A percentile compares a stretch with the other conserved stretches of the same genome.
Conservation (phyloP, 192 early-diverging fungal species). For the Entomortierella beljakovae region DNA sequence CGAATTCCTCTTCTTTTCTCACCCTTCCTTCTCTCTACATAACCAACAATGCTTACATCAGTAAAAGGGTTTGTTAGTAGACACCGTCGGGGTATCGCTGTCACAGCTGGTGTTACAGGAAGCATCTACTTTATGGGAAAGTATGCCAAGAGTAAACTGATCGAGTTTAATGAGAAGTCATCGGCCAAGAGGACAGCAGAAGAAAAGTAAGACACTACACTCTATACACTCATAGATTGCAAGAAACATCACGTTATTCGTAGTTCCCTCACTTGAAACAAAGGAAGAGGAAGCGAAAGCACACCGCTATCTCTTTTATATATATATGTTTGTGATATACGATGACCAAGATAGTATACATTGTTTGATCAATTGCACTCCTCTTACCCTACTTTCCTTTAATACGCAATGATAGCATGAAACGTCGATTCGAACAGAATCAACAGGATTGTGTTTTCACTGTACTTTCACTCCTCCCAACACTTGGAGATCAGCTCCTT, state of each 20-base stretch:
- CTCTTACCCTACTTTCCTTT: no score
- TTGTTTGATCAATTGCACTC: no score
- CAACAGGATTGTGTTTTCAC: constrained; percentile 92
- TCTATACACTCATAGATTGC: background rate
- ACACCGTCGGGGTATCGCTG: constrained; percentile 72
- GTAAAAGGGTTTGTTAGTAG: constrained; percentile 71
- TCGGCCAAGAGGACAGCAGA: constrained; percentile 75
- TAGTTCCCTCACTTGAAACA: background rate
- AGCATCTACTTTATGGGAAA: constrained; percentile 79
- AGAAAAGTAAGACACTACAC: constrained; percentile 72
- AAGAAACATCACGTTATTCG: no score
- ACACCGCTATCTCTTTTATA: background rate
- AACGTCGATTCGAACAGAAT: constrained; percentile 93
- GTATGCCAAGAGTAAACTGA: constrained; percentile 77
- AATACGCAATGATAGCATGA: constrained; percentile 77
- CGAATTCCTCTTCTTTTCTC: background rate
- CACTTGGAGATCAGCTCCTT: constrained; percentile 81
- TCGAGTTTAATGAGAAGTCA: constrained; percentile 76
- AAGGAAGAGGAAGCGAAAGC: background rate
- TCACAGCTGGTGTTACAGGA: constrained; percentile 76
- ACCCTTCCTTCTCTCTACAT: background rate
- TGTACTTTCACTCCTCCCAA: constrained; percentile 85
- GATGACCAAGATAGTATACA: constrained; percentile 7
- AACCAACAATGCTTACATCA: constrained; percentile 44
- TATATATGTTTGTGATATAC: no score